Percentiles rank a stretch among this genome's conserved stretches.
Evolutionary conservation across 352 stramenopile genomes (phyloP).

Genomic region (Globisporangium carolinianum): DNA sequence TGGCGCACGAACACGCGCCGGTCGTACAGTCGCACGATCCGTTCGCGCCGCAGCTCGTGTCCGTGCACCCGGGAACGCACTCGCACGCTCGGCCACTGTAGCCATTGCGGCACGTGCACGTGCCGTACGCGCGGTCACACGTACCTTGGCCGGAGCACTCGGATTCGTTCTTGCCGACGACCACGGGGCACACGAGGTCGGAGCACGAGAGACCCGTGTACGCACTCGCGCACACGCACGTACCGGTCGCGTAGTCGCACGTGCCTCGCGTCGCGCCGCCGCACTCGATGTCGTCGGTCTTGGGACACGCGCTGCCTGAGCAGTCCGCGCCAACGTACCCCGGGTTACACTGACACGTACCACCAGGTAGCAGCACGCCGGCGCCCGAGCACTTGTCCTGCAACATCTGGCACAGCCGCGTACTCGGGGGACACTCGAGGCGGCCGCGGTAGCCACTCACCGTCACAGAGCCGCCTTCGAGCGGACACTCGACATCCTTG

Average conservation of each 20-base stretch:
- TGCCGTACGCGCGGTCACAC: constrained; percentile 37
- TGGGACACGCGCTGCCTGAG: constrained; percentile 39
- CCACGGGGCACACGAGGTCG: constrained; percentile 43
- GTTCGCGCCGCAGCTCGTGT: constrained; percentile 25
- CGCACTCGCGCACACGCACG: constrained; percentile 33
- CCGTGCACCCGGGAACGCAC: constrained; percentile 59
- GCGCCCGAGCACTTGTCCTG: constrained; percentile 62
- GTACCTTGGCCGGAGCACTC: constrained; percentile 66
- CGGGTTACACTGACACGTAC: constrained; percentile 48
- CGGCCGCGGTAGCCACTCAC: constrained; percentile 45
- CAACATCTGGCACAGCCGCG: constrained; percentile 52
- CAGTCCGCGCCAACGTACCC: constrained; percentile 49
- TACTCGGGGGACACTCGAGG: constrained; percentile 39
- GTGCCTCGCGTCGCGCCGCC: constrained; percentile 26
- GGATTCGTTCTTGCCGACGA: constrained; percentile 27
- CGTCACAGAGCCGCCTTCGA: constrained; percentile 45
- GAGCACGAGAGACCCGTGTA: constrained; percentile 58
- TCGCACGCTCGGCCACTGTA: constrained; percentile 63
- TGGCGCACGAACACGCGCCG: constrained; percentile 41
- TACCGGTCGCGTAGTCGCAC: constrained; percentile 39
- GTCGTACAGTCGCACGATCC: constrained; percentile 60
- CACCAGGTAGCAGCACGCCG: constrained; percentile 42
- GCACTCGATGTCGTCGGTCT: constrained; percentile 28
- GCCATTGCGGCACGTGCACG: constrained; percentile 40
- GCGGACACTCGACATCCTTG: constrained; percentile 46